These are phyloP conservation scores for Penicillium argentinense DNA, from an alignment of 495 filamentous ascomycete species.

Conservation along the genomic window DNA sequence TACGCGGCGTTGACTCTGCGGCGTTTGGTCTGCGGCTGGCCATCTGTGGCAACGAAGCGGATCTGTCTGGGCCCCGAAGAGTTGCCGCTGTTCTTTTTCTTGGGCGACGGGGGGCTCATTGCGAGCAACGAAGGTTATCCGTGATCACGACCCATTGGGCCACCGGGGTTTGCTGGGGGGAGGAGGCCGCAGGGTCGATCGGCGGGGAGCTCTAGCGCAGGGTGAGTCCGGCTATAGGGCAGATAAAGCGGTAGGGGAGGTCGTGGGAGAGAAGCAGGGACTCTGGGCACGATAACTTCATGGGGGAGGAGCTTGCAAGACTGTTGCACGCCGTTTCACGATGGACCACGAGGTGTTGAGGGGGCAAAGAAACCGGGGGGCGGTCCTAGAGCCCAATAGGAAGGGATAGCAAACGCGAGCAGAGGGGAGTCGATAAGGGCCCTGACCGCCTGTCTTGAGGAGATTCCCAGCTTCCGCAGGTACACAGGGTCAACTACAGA, in stretches of 20 bases:
- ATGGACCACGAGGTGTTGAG: slow-evolving; percentile 1
- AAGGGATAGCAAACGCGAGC: slow-evolving; percentile 10
- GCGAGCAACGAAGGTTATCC: slow-evolving; percentile 43
- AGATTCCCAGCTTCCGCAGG: neutral
- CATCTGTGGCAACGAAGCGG: slow-evolving; percentile 79
- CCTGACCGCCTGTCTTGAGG: slow-evolving; percentile 2
- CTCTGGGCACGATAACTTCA: slow-evolving; percentile 15
- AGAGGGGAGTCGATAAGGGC: neutral
- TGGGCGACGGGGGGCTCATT: slow-evolving; percentile 48
- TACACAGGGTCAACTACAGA: no score
- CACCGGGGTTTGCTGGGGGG: slow-evolving; percentile 4
- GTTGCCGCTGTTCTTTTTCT: slow-evolving; percentile 42
- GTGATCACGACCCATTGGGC: slow-evolving; percentile 44
- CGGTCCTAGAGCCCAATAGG: slow-evolving; percentile 21
- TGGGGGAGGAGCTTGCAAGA: no score
- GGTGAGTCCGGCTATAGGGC: slow-evolving; percentile 12
- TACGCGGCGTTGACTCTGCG: slow-evolving; percentile 81
- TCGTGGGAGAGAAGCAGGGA: slow-evolving; percentile 15
- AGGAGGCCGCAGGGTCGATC: neutral
- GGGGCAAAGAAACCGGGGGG: slow-evolving; percentile 7
- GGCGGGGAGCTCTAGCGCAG: no score
- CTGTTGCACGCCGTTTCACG: neutral
- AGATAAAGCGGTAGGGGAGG: slow-evolving; percentile 14
- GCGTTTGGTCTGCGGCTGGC: slow-evolving; percentile 76
- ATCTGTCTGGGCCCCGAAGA: slow-evolving; percentile 52